phyloP scores from a whole-genome alignment of 495 filamentous ascomycete genomes.

The Tuber umbilicatum region DNA sequence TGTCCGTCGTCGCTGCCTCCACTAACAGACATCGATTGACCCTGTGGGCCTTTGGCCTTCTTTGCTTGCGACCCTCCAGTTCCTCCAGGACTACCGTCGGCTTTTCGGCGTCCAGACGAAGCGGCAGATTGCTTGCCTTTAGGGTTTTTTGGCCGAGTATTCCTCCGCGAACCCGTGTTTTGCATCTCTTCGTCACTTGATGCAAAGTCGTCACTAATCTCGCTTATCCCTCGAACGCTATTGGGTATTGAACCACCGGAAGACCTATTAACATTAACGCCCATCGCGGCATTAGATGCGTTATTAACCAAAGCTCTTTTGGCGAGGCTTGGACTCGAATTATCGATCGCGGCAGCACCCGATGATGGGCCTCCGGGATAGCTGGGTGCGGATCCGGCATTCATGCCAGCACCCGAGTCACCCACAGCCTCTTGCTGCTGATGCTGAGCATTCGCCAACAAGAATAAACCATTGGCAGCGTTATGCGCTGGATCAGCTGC shows the following conservation, averaged over 20 bases:
- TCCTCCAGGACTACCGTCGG: conserved; percentile 56
- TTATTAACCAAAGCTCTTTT: conserved; percentile 43
- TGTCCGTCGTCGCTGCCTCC: conserved; percentile 43
- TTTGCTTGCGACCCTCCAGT: conserved; percentile 59
- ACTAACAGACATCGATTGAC: conserved; percentile 44
- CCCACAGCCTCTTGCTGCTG: conserved; percentile 46
- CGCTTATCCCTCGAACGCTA: conserved; percentile 54
- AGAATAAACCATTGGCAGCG: conserved; percentile 88
- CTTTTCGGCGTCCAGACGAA: conserved; percentile 66
- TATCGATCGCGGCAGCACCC: conserved; percentile 22
- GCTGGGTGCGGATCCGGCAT: conserved; percentile 7
- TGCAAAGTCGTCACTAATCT: conserved; percentile 62
- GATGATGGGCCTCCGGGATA: conserved; percentile 24
- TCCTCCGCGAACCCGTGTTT: conserved; percentile 44
- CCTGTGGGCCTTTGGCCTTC: conserved; percentile 60
- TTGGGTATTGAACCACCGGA: conserved; percentile 45
- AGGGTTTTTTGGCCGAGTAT: conserved; percentile 36
- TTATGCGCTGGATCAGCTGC: conserved; percentile 57
- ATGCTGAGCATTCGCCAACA: conserved; percentile 69
- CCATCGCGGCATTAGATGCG: conserved; percentile 33
- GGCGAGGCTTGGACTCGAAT: conserved; percentile 40
- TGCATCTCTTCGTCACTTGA: conserved; percentile 67
- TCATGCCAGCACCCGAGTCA: not conserved
- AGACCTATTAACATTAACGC: conserved; percentile 25
- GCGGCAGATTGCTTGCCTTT: conserved; percentile 46